Evolutionary conservation across 2,329 filamentous ascomycete genomes (phyloP), one percentile per base, ranked within the genome.

Genomic region (Colletotrichum spaethianum): DNA sequence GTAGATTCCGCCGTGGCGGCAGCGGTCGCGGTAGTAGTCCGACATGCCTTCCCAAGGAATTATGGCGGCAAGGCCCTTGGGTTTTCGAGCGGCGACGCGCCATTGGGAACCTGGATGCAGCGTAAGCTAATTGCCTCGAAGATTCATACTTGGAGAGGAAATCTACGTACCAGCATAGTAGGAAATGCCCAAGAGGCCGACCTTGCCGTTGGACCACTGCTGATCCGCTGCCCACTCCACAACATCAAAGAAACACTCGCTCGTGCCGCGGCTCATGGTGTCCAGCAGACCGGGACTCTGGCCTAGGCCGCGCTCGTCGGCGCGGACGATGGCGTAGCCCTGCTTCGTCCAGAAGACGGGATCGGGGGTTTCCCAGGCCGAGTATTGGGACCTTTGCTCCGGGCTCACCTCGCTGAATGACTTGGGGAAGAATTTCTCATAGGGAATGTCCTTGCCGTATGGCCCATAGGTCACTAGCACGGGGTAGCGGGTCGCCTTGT

Each of bases 361-460:
- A 59, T 89, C 88, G 0, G 89, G 89, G 0, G 88, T 90, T 77
- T 90, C 88, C 88, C 89, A 91, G 3, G 87, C 85, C 0, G 88
- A 89, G 76, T 90, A 86, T 11, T 80, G 78, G 0, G 86, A 89
- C 33, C 83, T 83, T 74, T 91, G 88, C 72, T 86, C 83, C 0
- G 86, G 83, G 67, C 88, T 88, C 5, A 90, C 85, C 72, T 90
- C 85, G 52, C 77, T 75, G 65, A 84, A 88, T 11, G 81, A 85
- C 26, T 79, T 78, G 1, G 79, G 74, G 44, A 80, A 80, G 74
- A 85, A 86, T 83, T 86, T 82, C 69, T 84, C 83, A 78, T 93
- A 93, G 26, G 85, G 88, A 44, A 93, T 92, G 75, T 94, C 92
- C 75, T 94, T 94, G 56, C 92, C 92, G 74, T 94, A 94, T 0